Evolutionary conservation across 768 basidiomycete genomes (phyloP).

Genomic region (Phylloporus arenicola): DNA sequence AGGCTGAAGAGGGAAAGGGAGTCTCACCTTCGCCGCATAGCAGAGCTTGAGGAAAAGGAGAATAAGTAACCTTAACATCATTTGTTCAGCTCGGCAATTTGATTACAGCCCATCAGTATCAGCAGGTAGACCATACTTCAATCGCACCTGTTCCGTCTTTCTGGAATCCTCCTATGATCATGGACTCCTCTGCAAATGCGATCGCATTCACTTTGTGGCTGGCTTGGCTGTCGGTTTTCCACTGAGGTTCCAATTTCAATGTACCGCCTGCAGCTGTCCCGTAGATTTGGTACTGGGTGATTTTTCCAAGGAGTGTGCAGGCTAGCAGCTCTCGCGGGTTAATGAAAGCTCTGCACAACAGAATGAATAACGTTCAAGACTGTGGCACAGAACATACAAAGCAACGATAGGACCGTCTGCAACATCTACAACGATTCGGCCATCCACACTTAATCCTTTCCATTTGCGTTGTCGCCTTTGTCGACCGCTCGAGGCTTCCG

Average conservation of each 20-base stretch:
- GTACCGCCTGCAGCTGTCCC: slow-evolving; percentile 35
- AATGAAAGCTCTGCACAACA: slow-evolving; percentile 42
- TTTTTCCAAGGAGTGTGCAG: slow-evolving; percentile 57
- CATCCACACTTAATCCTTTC: slow-evolving; percentile 56
- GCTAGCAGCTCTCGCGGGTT: slow-evolving; percentile 42
- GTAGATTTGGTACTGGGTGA: slow-evolving; percentile 46
- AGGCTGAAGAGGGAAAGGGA: slow-evolving; percentile 55
- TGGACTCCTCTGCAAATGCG: slow-evolving; percentile 39
- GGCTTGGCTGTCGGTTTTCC: slow-evolving; percentile 40
- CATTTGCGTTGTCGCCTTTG: slow-evolving; percentile 63
- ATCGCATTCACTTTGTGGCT: slow-evolving; percentile 66
- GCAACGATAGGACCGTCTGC: slow-evolving; percentile 74
- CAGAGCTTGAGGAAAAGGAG: slow-evolving; percentile 44
- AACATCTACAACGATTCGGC: slow-evolving; percentile 42
- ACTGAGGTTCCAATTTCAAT: slow-evolving; percentile 39
- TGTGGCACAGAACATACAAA: slow-evolving; percentile 40
- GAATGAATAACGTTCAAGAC: not conserved
- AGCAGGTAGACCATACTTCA: slow-evolving; percentile 48
- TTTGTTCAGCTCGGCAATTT: not conserved
- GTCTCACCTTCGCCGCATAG: slow-evolving; percentile 50
- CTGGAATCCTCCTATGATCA: slow-evolving; percentile 60
- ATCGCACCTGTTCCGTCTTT: slow-evolving; percentile 54
- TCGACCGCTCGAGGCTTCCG: slow-evolving; percentile 21
- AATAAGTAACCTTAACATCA: slow-evolving; percentile 5
- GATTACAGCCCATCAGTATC: slow-evolving; percentile 1